Evolutionary conservation across 169 alveolate species (phyloP).

Genomic region (Eimeria praecox): DNA sequence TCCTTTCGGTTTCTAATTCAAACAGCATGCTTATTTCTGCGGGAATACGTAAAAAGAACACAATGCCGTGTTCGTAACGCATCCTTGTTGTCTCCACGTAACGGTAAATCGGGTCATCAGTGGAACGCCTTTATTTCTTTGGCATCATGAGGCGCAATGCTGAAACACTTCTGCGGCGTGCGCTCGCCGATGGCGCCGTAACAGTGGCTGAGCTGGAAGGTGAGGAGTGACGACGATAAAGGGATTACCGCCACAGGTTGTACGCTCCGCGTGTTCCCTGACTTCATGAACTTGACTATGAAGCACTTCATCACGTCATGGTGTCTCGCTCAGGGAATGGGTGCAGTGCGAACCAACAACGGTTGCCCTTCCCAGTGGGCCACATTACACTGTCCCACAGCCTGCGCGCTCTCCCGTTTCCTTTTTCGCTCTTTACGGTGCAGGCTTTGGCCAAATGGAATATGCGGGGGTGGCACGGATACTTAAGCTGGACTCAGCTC

Average conservation of each 20-base stretch:
- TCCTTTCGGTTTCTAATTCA: neutral
- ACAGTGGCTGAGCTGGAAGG: constrained; percentile 59
- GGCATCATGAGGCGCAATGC: constrained; percentile 29
- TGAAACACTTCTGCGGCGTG: constrained; percentile 66
- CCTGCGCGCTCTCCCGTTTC: neutral
- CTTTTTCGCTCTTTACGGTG: neutral
- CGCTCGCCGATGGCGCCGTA: constrained; percentile 48
- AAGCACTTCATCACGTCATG: neutral
- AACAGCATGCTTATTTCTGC: neutral
- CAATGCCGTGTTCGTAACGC: neutral
- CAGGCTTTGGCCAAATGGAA: constrained; percentile 59
- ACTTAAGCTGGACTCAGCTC: constrained; percentile 59
- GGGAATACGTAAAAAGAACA: neutral
- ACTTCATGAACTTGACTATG: neutral
- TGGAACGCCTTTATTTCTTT: neutral
- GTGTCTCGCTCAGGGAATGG: neutral
- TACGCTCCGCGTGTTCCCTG: neutral
- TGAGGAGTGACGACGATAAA: neutral
- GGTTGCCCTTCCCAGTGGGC: neutral
- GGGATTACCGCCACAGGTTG: neutral
- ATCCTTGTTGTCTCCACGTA: neutral
- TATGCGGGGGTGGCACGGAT: constrained; percentile 72
- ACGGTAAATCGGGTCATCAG: neutral
- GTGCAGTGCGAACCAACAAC: neutral
- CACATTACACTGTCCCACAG: neutral